These are phyloP conservation scores for Lactarius deliciosus DNA, from an alignment of 768 basidiomycete species.

Conservation along the genomic window DNA sequence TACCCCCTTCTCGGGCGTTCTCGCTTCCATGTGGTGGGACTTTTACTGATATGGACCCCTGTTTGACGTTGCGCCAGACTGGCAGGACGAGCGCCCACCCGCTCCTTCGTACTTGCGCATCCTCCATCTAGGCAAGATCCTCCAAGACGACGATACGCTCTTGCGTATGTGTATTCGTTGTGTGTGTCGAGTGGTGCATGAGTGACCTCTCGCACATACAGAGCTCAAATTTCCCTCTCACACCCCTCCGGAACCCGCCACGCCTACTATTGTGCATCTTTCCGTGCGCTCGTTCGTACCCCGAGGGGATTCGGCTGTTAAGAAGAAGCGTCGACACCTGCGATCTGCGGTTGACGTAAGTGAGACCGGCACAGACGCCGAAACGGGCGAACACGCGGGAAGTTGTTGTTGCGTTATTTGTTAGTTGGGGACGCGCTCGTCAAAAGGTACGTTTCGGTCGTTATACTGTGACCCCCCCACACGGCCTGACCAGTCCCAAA, in stretches of 20 bases:
- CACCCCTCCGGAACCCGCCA: constrained; percentile 33
- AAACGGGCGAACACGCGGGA: constrained; percentile 29
- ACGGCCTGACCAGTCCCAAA: neutral
- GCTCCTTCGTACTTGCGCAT: constrained; percentile 75
- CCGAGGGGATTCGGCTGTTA: constrained; percentile 47
- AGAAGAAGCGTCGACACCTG: constrained; percentile 51
- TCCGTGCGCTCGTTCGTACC: constrained; percentile 63
- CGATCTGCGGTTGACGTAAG: constrained; percentile 29
- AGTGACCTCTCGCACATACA: constrained; percentile 29
- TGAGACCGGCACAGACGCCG: constrained; percentile 1
- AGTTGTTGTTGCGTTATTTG: constrained; percentile 44
- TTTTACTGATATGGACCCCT: constrained; percentile 22
- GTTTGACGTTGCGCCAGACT: constrained; percentile 46
- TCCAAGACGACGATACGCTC: constrained; percentile 83
- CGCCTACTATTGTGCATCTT: constrained; percentile 71
- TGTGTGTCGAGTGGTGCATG: neutral
- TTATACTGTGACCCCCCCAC: neutral
- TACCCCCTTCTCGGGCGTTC: neutral
- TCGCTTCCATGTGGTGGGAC: neutral
- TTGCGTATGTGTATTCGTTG: constrained; percentile 46
- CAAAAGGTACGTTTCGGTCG: neutral
- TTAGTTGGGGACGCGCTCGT: constrained; percentile 28
- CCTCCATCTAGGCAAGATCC: constrained; percentile 72
- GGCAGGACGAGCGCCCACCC: constrained; percentile 77
- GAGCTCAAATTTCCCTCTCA: constrained; percentile 37